Percentiles rank a stretch among this genome's conserved stretches.
Evolutionary conservation across 2,329 filamentous ascomycete genomes (phyloP).

Genomic region (Chrysoporthe deuterocubensis): DNA sequence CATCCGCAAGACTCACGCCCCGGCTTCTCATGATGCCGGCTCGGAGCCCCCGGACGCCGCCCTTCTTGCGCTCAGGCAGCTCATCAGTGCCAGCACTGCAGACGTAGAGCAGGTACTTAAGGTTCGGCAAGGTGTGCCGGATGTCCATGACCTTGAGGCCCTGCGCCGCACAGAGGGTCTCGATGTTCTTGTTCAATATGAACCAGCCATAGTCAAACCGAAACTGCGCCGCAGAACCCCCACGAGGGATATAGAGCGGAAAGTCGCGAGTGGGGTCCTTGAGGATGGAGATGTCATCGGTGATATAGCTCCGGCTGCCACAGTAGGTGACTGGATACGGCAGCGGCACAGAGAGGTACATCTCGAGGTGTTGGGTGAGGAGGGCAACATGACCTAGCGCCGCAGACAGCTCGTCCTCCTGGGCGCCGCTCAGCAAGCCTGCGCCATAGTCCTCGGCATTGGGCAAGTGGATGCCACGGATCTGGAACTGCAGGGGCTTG

Average conservation of each 20-base stretch:
- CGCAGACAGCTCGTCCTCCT: conserved; percentile 76
- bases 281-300: conserved; percentile 71
- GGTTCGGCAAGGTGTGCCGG: conserved; percentile 86
- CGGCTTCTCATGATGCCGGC: conserved; percentile 50
- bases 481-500: conserved; percentile 77
- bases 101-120: conserved; percentile 91
- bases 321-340: conserved; percentile 78
- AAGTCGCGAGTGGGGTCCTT: conserved; percentile 69
- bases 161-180: conserved; percentile 66
- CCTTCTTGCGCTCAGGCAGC: conserved; percentile 63
- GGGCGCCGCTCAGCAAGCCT: conserved; percentile 45
- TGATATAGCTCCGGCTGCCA: conserved; percentile 75
- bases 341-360: conserved; percentile 77
- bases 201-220: conserved; percentile 97
- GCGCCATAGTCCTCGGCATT: conserved; percentile 73
- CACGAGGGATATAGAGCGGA: conserved; percentile 71
- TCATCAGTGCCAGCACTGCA: conserved; percentile 77
- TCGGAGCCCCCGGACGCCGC: conserved; percentile 64
- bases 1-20: conserved; percentile 39
- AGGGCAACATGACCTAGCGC: conserved; percentile 81
- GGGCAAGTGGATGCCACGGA: conserved; percentile 76
- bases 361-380: conserved; percentile 74
- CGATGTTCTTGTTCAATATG: conserved; percentile 94
- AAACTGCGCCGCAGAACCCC: conserved; percentile 73
- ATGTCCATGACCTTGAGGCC: conserved; percentile 85